Base-by-base conservation (phyloP, 805 yeast species). In the Nematodospora valgi region DNA sequence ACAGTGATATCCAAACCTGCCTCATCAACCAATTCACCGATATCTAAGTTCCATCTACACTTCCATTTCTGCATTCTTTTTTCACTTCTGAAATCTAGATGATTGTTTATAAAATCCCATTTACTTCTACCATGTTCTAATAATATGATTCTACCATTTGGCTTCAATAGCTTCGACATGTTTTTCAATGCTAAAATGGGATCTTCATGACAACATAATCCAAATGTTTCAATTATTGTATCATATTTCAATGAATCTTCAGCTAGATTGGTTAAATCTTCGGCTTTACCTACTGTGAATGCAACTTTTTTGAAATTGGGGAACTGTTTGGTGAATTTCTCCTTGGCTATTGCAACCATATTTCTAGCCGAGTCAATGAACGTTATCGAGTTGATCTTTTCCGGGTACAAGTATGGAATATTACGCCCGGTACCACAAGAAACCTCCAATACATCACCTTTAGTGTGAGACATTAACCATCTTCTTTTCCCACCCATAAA, bases 351-450 rank as follows among this genome's bases (percentile, higher is more conserved):
- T 46, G 83, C 85, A 64, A 93, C 79, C 98, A 93, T 93, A 39
- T 82, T 78, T 29, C 68, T 56, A 0, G 97, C 84, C 1, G 96
- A 74, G 56, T 93, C 98, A 31, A 89, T 60, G 48, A 85, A 86
- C 0, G 98, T 91, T 24, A 86, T 74, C 0, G 96, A 83, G 31
- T 73, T 70, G 20, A 91, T 62, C 18, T 65, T 54, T 2, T 74
- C 68, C 14, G 80, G 74, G 35, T 80, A 72, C 47, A 87, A 60
- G 54, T 82, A 89, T 31, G 82, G 80, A 38, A 91, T 74, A 54
- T 93, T 93, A 58, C 98, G 74, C 5, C 98, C 98, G 0, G 98
- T 93, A 39, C 98, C 98, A 53, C 95, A 86, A 0, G 97, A 82
- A 8, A 91, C 93, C 58, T 93, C 98, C 38, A 93, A 64, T 2